A percentile compares a stretch with the other conserved stretches of the same genome.
These are phyloP conservation scores for Lineolata rhizophorae DNA, from an alignment of 495 filamentous ascomycete species.

Conservation along the genomic window DNA sequence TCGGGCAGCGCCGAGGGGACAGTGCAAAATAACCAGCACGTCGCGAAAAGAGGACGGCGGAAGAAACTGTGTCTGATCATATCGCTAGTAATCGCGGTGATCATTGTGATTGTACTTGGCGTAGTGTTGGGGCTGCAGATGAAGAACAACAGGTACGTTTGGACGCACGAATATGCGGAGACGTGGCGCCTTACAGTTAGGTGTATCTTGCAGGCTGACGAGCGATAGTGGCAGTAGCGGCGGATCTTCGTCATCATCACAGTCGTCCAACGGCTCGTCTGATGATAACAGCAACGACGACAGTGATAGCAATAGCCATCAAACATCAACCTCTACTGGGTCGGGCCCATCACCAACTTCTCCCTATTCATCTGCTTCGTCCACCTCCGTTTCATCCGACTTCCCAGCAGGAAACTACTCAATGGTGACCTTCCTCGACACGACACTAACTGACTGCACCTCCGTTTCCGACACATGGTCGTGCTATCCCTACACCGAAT, in stretches of 20 bases:
- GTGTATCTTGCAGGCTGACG: too few species aligned
- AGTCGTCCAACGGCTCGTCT: not conserved
- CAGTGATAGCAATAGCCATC: constrained; percentile 1
- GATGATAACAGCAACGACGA: too few species aligned
- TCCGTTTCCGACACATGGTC: constrained; percentile 26
- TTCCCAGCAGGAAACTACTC: constrained; percentile 35
- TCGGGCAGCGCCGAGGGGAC: constrained; percentile 5
- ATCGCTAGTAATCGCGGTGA: constrained; percentile 3
- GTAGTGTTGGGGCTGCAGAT: constrained; percentile 8
- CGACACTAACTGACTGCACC: constrained; percentile 26
- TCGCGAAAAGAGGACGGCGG: constrained; percentile 13
- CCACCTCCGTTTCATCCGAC: constrained; percentile 3
- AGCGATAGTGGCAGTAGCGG: constrained; percentile 4
- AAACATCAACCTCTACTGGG: not conserved
- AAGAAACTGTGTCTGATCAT: constrained; percentile 15
- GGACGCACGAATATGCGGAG: too few species aligned
- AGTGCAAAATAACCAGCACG: constrained; percentile 11
- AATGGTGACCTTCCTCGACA: constrained; percentile 30
- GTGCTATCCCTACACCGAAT: constrained; percentile 32
- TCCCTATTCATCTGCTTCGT: constrained; percentile 4
- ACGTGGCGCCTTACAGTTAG: too few species aligned
- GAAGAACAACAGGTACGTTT: too few species aligned
- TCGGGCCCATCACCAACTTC: constrained; percentile 1
- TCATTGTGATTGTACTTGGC: constrained; percentile 6
- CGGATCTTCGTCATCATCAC: not conserved